Evolutionary conservation across 352 stramenopile genomes (phyloP), one percentile per base, ranked within the genome.

Genomic region (Phytophthora pseudosyringae): DNA sequence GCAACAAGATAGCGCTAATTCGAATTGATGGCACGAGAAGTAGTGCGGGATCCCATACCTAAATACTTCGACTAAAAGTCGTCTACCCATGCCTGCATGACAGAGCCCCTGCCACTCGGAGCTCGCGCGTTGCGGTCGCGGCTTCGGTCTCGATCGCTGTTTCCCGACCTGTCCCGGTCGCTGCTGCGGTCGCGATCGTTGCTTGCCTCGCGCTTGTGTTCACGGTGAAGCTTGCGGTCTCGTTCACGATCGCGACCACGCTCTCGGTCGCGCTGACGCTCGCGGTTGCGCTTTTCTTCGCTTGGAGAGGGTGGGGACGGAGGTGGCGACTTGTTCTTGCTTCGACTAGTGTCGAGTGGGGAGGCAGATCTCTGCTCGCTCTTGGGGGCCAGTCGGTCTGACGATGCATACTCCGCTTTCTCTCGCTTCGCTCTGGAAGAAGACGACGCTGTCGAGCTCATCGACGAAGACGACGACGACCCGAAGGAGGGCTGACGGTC

Each of bases 31-130:
- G 32, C 15, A 51, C 32, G 36, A 26, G n/a, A 49, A 38, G 15
- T 25, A 58, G 25, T 40, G 38, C 13, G 45, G 21, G 31, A 36
- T n/a, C 2, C 64, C 18, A 18, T 35, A 18, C 16, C 13, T 11
- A 59, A 58, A 4, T 18, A 35, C 16, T 12, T 6, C 44, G 18
- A 31, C 38, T 50, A 68, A 62, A 75, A 78, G 59, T 83, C 81
- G 47, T 90, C 80, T 48, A 71, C 79, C 83, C 83, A 92, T 7
- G 83, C 83, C 44, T 92, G 75, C 69, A 92, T 90, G 44, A 90
- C 69, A 47, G 74, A 83, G 3, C 79, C 81, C 47, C 86, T 80
- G 52, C 61, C 76, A 41, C 39, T 59, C 9, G 59, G 66, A 16
- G 62, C 65, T 40, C 47, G 66, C 29, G 18, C 40, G 45, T 50